Conservation (phyloP, 2,329 filamentous ascomycete genomes). For the Drechslera avenae region DNA sequence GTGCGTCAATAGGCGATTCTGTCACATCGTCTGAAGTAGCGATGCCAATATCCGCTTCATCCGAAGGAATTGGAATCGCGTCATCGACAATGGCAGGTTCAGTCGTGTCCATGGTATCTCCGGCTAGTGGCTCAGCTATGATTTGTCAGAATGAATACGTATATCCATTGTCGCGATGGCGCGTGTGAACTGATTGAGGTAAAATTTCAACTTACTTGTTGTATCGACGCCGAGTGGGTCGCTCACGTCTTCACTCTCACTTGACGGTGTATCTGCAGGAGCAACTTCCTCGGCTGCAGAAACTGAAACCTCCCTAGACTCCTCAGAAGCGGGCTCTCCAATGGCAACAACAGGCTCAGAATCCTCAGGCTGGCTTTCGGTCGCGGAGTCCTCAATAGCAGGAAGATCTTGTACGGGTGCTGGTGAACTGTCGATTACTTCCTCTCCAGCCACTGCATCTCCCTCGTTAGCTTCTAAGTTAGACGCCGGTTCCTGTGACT, state of each 20-base stretch:
- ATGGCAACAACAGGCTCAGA: not conserved
- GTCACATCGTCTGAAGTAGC: not conserved
- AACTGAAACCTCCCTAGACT: not conserved
- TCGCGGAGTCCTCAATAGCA: not conserved
- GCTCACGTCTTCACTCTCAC: conserved; percentile 2
- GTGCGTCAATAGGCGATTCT: not conserved
- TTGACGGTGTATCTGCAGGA: not conserved
- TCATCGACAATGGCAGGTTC: not conserved
- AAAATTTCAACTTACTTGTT: not conserved
- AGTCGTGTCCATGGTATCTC: not conserved
- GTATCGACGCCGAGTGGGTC: not conserved
- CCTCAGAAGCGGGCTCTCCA: not conserved
- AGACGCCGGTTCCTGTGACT: not conserved
- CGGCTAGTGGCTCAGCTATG: not conserved
- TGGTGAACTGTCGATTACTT: not conserved
- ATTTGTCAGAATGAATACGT: not conserved
- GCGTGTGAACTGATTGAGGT: not conserved
- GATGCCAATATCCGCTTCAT: not conserved
- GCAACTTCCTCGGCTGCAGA: not conserved
- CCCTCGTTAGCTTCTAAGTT: too few species aligned
- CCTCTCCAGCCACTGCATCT: not conserved
- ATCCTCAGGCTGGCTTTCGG: too few species aligned
- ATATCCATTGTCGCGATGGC: not conserved
- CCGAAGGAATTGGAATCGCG: not conserved
- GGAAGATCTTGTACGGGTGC: not conserved